Conservation (phyloP, 208 protist species). For the Acanthamoeba triangularis region DNA sequence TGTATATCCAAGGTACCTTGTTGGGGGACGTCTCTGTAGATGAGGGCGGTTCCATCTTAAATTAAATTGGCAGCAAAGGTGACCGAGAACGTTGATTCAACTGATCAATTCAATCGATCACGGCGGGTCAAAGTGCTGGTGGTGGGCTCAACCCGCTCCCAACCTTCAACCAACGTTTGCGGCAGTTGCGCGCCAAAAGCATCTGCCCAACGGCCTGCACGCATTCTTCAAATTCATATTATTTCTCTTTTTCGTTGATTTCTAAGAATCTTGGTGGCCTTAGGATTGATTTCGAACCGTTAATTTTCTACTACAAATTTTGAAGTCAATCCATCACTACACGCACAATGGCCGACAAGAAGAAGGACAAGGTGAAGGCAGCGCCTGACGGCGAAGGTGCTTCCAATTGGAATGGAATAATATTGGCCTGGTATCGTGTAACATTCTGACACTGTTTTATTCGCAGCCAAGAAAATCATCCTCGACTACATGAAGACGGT, state of each 20-base stretch:
- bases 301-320: neutral
- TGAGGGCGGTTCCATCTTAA: neutral
- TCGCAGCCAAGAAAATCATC: conserved; percentile 66
- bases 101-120: too few species aligned
- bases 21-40: neutral
- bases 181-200: too few species aligned
- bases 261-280: too few species aligned
- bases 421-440: too few species aligned
- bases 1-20: neutral
- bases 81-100: neutral
- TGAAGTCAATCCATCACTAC: neutral
- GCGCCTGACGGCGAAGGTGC: conserved; percentile 28
- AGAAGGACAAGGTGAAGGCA: conserved; percentile 59
- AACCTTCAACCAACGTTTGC: too few species aligned
- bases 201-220: too few species aligned
- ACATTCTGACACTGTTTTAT: neutral
- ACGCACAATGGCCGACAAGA: conserved; percentile 51
- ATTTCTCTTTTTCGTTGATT: too few species aligned
- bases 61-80: neutral
- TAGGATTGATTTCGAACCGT: neutral
- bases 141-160: too few species aligned
- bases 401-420: too few species aligned
- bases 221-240: too few species aligned
- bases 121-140: neutral
- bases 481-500: conserved; percentile 59